These are phyloP conservation scores for Moesziomyces antarcticus DNA, from an alignment of 1,284 basidiomycete genomes.

Conservation along the genomic window DNA sequence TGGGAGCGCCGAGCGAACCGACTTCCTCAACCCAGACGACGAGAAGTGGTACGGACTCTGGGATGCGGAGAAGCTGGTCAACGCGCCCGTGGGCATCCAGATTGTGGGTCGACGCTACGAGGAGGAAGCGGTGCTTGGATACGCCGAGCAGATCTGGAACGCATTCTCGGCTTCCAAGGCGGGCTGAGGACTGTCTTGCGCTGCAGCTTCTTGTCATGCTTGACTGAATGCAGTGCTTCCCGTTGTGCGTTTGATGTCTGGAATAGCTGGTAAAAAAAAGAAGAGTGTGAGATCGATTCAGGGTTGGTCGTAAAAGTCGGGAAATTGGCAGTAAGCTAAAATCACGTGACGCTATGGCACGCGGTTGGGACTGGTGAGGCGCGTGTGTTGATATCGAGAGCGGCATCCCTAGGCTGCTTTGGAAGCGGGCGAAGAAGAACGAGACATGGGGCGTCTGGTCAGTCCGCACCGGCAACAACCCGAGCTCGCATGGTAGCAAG, in stretches of 20 bases:
- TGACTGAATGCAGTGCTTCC: too few relatives aligned
- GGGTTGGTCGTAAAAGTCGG: background rate
- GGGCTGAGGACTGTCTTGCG: background rate
- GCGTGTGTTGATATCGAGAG: constrained; percentile 24
- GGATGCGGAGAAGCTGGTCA: constrained; percentile 70
- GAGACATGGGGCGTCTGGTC: background rate
- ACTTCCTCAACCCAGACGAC: constrained; percentile 52
- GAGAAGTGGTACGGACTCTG: constrained; percentile 51
- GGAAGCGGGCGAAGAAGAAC: background rate
- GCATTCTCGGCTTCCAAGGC: constrained; percentile 16
- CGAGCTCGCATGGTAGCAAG: background rate
- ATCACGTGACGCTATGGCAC: constrained; percentile 16
- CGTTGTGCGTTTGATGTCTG: background rate
- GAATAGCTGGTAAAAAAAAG: background rate
- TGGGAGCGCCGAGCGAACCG: constrained; percentile 72
- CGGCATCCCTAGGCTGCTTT: background rate
- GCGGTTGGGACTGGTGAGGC: constrained; percentile 5
- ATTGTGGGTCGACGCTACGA: constrained; percentile 77
- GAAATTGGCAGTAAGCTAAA: background rate
- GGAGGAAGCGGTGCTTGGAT: constrained; percentile 76
- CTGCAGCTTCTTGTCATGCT: too few relatives aligned
- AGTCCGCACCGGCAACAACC: too few relatives aligned
- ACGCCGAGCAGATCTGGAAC: constrained; percentile 42
- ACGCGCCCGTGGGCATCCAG: constrained; percentile 78
- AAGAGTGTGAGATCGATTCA: background rate